phyloP scores from a whole-genome alignment of 768 basidiomycete genomes.

The Artomyces pyxidatus region DNA sequence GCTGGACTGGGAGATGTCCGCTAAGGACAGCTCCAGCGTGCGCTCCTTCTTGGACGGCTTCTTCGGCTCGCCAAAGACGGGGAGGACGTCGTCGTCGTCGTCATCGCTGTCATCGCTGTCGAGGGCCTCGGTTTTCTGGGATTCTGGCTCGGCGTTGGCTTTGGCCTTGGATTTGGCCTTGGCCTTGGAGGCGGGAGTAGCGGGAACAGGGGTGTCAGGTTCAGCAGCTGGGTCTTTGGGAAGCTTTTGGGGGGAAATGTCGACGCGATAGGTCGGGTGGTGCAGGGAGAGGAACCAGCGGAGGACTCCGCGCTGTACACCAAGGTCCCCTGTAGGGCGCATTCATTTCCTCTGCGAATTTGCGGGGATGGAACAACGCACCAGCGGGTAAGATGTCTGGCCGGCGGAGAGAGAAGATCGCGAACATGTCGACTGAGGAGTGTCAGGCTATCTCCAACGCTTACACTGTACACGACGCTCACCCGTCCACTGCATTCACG shows the following conservation, averaged over 20 bases:
- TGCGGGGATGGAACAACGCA: slow-evolving; percentile 23
- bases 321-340: slow-evolving; percentile 57
- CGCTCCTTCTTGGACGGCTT: neutral
- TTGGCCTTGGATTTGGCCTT: slow-evolving; percentile 7
- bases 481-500: slow-evolving; percentile 50
- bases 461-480: slow-evolving; percentile 12
- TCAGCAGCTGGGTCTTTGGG: slow-evolving; percentile 14
- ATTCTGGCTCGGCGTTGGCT: slow-evolving; percentile 18
- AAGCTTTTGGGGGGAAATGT: slow-evolving; percentile 45
- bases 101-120: slow-evolving; percentile 2
- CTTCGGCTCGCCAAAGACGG: neutral
- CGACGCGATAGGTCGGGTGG: slow-evolving; percentile 39
- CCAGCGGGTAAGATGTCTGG: slow-evolving; percentile 71
- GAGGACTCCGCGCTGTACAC: slow-evolving; percentile 68
- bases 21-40: neutral
- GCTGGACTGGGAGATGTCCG: neutral
- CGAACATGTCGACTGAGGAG: slow-evolving; percentile 78
- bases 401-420: slow-evolving; percentile 79
- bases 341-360: neutral
- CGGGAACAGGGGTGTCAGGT: slow-evolving; percentile 11
- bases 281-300: slow-evolving; percentile 64
- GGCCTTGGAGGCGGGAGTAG: neutral
- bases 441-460: neutral
- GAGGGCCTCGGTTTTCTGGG: neutral
- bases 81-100: slow-evolving; percentile 11